phyloP scores from a whole-genome alignment of 2,329 filamentous ascomycete species.

The Colletotrichum salicis region DNA sequence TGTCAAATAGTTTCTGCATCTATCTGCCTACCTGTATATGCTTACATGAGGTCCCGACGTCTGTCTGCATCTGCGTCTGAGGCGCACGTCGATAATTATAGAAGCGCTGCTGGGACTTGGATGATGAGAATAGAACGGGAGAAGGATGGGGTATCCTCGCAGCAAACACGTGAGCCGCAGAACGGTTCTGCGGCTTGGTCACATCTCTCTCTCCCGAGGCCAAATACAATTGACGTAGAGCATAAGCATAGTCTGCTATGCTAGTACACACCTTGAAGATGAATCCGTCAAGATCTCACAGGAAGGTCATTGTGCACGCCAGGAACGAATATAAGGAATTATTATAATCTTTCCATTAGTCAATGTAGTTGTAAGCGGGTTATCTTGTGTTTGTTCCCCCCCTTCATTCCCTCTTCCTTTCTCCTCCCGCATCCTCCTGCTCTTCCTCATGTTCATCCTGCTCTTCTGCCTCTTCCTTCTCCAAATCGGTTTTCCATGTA shows the following conservation, averaged over 20 bases:
- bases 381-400: not conserved
- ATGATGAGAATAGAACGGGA: not conserved
- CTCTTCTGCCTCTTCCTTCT: not conserved
- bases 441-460: no score
- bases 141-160: not conserved
- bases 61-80: not conserved
- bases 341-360: slow-evolving; percentile 9
- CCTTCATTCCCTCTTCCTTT: not conserved
- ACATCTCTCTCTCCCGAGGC: no score
- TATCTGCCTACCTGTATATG: no score
- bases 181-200: no score
- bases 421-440: no score
- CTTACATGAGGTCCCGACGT: no score
- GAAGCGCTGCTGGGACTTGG: not conserved
- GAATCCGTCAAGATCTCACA: no score
- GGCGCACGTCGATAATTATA: not conserved
- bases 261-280: no score
- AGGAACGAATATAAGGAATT: not conserved
- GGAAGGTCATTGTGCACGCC: not conserved
- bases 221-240: no score
- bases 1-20: not conserved
- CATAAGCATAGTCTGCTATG: no score
- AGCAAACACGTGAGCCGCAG: no score
- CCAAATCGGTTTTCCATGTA: not conserved
- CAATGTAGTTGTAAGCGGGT: not conserved